Conservation (phyloP, 345 rosid genomes). For the Hibiscus syriacus region DNA sequence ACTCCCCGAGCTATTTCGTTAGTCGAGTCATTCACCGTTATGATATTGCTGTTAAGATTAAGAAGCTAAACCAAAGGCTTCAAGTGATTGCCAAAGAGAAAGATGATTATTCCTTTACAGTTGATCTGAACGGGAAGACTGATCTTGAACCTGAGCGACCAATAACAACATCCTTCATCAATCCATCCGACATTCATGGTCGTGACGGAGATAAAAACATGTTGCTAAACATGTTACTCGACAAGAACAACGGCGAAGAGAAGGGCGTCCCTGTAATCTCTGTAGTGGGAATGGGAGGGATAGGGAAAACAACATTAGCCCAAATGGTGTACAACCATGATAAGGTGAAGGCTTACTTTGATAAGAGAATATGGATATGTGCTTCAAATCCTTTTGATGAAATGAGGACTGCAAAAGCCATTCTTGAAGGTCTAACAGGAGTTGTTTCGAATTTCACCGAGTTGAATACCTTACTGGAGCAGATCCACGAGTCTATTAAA, state of each 20-base stretch:
- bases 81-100: not conserved
- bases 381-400: not conserved
- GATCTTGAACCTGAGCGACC: no score
- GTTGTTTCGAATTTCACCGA: not conserved
- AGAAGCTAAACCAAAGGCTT: not conserved
- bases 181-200: not conserved
- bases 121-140: not conserved
- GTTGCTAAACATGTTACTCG: not conserved
- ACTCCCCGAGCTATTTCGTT: not conserved
- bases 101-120: not conserved
- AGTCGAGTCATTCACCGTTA: not conserved
- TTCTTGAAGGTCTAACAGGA: not conserved
- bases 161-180: not conserved
- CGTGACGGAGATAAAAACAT: not conserved
- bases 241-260: not conserved
- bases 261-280: not conserved
- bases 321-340: not conserved
- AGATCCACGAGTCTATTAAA: not conserved
- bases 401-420: not conserved
- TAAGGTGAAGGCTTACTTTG: not conserved
- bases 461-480: not conserved
- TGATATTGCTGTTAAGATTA: not conserved
- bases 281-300: constrained; percentile 3
- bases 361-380: not conserved
- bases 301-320: constrained; percentile 8